phyloP scores from a whole-genome alignment of 768 basidiomycete genomes.

The Daedaleopsis nitida region DNA sequence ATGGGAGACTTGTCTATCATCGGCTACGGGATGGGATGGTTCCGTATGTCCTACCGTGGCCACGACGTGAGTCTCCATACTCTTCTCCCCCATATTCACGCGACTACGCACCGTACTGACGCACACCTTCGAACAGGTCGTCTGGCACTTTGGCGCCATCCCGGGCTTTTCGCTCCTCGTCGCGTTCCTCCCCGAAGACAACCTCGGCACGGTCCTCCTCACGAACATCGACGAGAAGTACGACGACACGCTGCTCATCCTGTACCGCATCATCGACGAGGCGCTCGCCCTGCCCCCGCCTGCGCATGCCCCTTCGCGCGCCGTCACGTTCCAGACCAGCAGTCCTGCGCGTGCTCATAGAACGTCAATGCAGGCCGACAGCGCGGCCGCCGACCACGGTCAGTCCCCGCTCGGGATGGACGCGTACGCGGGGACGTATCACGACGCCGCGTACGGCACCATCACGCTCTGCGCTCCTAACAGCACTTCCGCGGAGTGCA shows the following conservation, averaged over 20 bases:
- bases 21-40: conserved; percentile 48
- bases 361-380: not conserved
- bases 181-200: conserved; percentile 38
- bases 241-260: not conserved
- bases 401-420: conserved; percentile 16
- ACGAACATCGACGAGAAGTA: conserved; percentile 21
- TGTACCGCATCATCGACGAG: conserved; percentile 10
- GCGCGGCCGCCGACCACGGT: not conserved
- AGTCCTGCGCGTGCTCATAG: not conserved
- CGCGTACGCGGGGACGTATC: conserved; percentile 37
- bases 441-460: conserved; percentile 38
- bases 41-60: conserved; percentile 37
- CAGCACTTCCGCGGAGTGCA: conserved; percentile 26
- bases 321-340: not conserved
- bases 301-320: not conserved
- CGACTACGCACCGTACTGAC: too few relatives aligned
- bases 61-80: conserved; percentile 36
- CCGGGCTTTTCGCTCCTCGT: conserved; percentile 38
- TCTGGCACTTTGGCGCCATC: conserved; percentile 37
- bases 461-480: conserved; percentile 38
- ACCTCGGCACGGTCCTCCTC: conserved; percentile 34
- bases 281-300: not conserved
- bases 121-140: conserved; percentile 29
- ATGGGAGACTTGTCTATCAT: conserved; percentile 28
- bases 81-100: not conserved